Base-by-base conservation (phyloP, 129 eudicot species). In the Artemisia tridentata region DNA sequence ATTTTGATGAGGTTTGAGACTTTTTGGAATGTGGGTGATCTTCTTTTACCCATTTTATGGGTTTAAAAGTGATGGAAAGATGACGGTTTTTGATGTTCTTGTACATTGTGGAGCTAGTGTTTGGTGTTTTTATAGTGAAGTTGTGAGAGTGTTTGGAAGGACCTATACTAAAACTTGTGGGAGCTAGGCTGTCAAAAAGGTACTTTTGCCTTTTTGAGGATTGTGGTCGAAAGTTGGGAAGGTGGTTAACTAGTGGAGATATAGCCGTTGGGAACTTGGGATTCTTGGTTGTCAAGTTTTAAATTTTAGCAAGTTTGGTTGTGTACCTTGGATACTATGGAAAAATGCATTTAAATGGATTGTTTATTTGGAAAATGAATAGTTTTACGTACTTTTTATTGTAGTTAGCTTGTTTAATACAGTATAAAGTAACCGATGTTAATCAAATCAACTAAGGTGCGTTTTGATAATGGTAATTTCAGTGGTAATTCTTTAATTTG, bases 21-120 rank as follows among this genome's bases (percentile, higher is more conserved):
- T 78, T 84, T 89, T 67, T 78, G 84, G 19, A 82, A 73, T 57
- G 84, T 64, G 31, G 76, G 75, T 61, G 84, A 69, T 62, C 76
- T 75, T 80, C 80, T 86, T 65, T 66, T 86, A 50, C 87, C 76
- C 95, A 87, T 86, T 68, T 84, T 82, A 38, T 11, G 18, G 20
- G 31, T 19, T 49, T 52, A 49, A 62, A 51, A 34, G 63, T 9
- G 53, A 63, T 41, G 34, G 19, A 59, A 10, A 3, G 59, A 48
- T 38, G 20, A 60, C 23, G 29, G 43, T 31, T 43, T 19, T 25
- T 27, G 63, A n/a, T 58, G 47, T 59, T 31, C 38, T 16, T 31
- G 72, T 4, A 29, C 38, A 49, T 11, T 74, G 18, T 74, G 18
- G 23, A 43, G 41, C 41, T 31, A 31, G 54, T 34, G 63, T 16